These are phyloP conservation scores for Acephala macrosclerotiorum DNA, from an alignment of 2,329 filamentous ascomycete species.

Conservation along the genomic window DNA sequence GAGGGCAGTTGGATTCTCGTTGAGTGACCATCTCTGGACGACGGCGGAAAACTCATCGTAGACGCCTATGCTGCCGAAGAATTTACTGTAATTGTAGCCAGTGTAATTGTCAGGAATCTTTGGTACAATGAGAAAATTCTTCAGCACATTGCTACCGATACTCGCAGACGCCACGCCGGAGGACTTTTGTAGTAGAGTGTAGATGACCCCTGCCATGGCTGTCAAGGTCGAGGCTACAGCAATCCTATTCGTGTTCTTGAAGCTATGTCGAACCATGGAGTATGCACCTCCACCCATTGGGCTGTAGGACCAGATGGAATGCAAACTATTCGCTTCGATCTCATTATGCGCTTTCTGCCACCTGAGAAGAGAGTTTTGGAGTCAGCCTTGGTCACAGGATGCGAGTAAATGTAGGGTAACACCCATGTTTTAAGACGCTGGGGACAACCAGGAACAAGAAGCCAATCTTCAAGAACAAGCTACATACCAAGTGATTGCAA, in stretches of 20 bases:
- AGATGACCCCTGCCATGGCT: not conserved
- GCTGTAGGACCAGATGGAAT: constrained; percentile 4
- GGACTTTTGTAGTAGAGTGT: constrained; percentile 5
- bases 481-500: constrained; percentile 9
- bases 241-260: constrained; percentile 3
- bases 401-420: not conserved
- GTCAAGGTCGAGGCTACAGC: constrained; percentile 6
- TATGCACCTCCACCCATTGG: constrained; percentile 7
- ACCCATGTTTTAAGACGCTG: not conserved
- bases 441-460: not conserved
- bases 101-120: not conserved
- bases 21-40: not conserved
- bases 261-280: not conserved
- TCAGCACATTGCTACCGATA: not conserved
- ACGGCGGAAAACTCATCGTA: not conserved
- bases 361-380: not conserved
- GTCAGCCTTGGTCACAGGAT: not conserved
- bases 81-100: not conserved
- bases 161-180: not conserved
- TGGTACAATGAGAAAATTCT: not conserved
- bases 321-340: not conserved
- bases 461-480: not conserved
- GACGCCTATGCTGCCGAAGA: not conserved
- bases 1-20: not conserved
- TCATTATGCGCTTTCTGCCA: not conserved